A percentile compares a stretch with the other conserved stretches of the same genome.
Evolutionary conservation across 139 green algal genomes (phyloP).

Genomic region (Asterochloris sp.): DNA sequence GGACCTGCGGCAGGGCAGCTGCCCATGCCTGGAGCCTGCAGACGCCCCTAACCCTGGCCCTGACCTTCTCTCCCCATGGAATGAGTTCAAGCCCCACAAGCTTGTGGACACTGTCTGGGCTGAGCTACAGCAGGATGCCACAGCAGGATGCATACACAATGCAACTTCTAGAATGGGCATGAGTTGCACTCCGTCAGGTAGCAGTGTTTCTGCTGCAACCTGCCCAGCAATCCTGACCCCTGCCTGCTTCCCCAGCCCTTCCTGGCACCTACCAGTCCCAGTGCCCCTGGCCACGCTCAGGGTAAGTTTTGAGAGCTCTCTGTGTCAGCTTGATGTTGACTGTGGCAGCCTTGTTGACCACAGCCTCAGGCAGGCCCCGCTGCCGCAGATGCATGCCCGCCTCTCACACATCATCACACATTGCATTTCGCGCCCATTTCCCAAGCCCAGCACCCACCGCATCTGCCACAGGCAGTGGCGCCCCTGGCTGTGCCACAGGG

Average conservation of each 20-base stretch:
- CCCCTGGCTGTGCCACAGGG: conserved; percentile 40
- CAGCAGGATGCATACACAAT: too few relatives aligned
- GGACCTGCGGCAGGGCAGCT: too few relatives aligned
- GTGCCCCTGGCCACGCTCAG: conserved; percentile 34
- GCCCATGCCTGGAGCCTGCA: too few relatives aligned
- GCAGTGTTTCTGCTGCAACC: neutral
- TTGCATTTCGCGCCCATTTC: neutral
- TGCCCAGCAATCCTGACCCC: too few relatives aligned
- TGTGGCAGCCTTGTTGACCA: conserved; percentile 22
- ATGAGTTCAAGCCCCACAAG: too few relatives aligned
- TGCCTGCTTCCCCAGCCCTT: too few relatives aligned
- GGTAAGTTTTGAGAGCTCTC: conserved; percentile 38
- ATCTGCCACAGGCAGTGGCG: neutral
- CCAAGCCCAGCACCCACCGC: neutral
- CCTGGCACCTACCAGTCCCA: neutral
- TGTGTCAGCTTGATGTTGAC: conserved; percentile 36
- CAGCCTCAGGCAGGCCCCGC: conserved; percentile 36
- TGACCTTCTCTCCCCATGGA: too few relatives aligned
- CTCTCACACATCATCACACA: neutral
- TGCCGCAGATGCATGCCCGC: neutral
- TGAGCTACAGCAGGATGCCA: too few relatives aligned
- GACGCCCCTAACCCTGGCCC: too few relatives aligned
- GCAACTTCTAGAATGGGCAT: neutral
- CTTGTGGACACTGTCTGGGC: too few relatives aligned
- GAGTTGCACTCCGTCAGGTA: neutral